Evolutionary conservation across 441 rosid species (phyloP).

Genomic region (Pelargonium citronellum): DNA sequence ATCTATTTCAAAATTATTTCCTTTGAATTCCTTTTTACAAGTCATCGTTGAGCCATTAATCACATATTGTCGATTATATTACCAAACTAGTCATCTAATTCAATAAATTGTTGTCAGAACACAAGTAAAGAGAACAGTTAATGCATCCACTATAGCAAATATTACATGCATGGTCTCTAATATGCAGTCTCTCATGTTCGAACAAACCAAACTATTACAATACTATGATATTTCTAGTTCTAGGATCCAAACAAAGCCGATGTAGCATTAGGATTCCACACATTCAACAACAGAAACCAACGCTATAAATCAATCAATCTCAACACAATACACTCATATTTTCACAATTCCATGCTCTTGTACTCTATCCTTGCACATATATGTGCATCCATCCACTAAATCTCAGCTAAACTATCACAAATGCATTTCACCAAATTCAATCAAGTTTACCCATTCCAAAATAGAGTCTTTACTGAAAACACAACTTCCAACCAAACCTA

Average conservation of each 20-base stretch:
- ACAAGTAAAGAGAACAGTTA: neutral
- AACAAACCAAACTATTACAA: too few relatives aligned
- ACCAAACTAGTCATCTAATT: neutral
- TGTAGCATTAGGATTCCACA: neutral
- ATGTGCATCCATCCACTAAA: neutral
- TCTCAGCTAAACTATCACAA: neutral
- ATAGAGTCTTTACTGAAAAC: neutral
- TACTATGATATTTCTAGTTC: too few relatives aligned
- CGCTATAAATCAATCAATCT: neutral
- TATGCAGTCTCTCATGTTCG: neutral
- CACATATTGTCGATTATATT: neutral
- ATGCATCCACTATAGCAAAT: neutral
- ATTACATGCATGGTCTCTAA: neutral
- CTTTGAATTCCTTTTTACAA: neutral
- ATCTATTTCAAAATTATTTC: neutral
- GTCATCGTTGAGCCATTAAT: neutral
- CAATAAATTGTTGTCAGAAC: neutral
- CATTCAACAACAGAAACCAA: neutral
- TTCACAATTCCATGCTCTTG: neutral
- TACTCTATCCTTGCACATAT: neutral
- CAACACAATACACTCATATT: neutral
- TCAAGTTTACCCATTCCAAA: neutral
- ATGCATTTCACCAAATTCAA: neutral
- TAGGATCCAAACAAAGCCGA: neutral
- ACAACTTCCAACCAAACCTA: too few relatives aligned